Conservation (phyloP, 2,329 filamentous ascomycete species). For the Hymenoscyphus linearis region DNA sequence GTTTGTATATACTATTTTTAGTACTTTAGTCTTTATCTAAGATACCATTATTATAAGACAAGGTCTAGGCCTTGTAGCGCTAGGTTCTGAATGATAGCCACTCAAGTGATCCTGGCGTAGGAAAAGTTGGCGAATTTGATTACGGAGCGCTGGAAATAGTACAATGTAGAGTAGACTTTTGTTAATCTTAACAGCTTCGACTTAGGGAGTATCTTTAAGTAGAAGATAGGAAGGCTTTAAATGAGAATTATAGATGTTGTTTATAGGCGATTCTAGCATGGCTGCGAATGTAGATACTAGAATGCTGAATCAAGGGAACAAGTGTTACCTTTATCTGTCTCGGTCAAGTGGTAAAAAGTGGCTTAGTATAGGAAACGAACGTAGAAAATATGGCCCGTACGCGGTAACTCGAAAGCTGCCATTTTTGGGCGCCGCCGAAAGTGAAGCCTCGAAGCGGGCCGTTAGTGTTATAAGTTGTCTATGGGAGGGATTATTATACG, state of each 20-base stretch:
- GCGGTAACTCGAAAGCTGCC: not conserved
- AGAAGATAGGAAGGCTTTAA: constrained; percentile 6
- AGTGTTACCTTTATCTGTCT: constrained; percentile 9
- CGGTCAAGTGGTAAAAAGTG: not conserved
- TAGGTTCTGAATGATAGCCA: not conserved
- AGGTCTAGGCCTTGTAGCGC: too few species aligned
- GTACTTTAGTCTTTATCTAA: constrained; percentile 11
- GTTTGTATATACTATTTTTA: constrained; percentile 14
- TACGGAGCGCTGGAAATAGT: constrained; percentile 5
- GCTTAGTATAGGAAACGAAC: constrained; percentile 2
- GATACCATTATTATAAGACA: constrained; percentile 4
- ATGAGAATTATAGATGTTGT: not conserved
- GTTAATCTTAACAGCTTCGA: constrained; percentile 2
- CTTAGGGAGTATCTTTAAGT: constrained; percentile 7
- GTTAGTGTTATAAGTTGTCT: not conserved
- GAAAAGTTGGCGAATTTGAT: constrained; percentile 1
- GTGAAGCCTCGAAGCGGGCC: not conserved
- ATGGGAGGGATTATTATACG: not conserved
- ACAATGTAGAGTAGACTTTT: constrained; percentile 7
- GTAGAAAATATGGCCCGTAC: not conserved
- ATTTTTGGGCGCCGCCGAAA: constrained; percentile 3
- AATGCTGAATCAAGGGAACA: constrained; percentile 5
- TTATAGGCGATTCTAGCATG: constrained; percentile 1
- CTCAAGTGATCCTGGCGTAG: not conserved
- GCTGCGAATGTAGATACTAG: constrained; percentile 1